phyloP scores from a whole-genome alignment of 495 filamentous ascomycete genomes.

The Mycothermus thermophilus region DNA sequence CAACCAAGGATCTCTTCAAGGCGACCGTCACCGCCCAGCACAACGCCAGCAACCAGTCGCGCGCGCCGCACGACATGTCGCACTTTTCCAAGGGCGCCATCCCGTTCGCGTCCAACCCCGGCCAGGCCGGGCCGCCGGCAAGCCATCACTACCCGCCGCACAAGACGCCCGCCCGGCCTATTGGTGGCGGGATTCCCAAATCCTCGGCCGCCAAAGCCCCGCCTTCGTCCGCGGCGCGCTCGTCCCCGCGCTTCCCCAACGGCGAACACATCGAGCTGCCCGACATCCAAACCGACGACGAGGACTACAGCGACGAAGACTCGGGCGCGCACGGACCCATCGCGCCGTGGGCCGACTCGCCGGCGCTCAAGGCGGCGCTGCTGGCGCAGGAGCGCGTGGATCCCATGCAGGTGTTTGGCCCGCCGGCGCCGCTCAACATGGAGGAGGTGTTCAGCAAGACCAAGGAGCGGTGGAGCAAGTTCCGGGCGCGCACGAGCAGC shows the following conservation, averaged over 20 bases:
- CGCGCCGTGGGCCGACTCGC: slow-evolving; percentile 74
- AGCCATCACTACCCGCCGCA: slow-evolving; percentile 37
- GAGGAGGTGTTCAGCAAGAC: slow-evolving; percentile 86
- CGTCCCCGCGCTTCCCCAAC: slow-evolving; percentile 64
- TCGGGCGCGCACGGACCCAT: slow-evolving; percentile 34
- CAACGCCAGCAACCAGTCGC: slow-evolving; percentile 41
- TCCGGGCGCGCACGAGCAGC: slow-evolving; percentile 76
- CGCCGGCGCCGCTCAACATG: slow-evolving; percentile 71
- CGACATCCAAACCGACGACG: slow-evolving; percentile 76
- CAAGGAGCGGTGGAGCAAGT: slow-evolving; percentile 68
- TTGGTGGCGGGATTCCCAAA: slow-evolving; percentile 24
- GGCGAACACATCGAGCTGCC: slow-evolving; percentile 75
- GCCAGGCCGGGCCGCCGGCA: no score
- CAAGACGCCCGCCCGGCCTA: slow-evolving; percentile 47
- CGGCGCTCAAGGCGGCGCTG: slow-evolving; percentile 55
- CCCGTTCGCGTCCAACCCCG: slow-evolving; percentile 63
- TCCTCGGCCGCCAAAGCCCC: slow-evolving; percentile 33
- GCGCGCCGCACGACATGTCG: slow-evolving; percentile 53
- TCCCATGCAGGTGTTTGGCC: slow-evolving; percentile 79
- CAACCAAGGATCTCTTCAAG: slow-evolving; percentile 29
- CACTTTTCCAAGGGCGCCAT: slow-evolving; percentile 80
- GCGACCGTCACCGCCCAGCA: slow-evolving; percentile 37
- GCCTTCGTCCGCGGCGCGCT: slow-evolving; percentile 45
- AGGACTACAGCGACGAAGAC: slow-evolving; percentile 59
- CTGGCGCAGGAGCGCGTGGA: slow-evolving; percentile 68